phyloP scores from a whole-genome alignment of 495 filamentous ascomycete species.

The Aspergillus haitiensis region DNA sequence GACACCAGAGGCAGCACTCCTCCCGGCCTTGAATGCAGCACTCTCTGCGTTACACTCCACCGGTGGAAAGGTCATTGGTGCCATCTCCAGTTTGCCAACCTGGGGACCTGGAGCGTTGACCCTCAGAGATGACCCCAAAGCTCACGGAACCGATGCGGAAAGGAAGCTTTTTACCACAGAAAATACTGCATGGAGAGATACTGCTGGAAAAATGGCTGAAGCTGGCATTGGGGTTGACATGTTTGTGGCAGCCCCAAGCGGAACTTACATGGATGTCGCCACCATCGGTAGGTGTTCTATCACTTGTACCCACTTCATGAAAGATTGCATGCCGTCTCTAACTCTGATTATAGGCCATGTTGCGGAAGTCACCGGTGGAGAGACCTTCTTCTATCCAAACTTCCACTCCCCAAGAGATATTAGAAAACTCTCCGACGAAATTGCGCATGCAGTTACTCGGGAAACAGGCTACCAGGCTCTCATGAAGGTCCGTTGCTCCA shows the following conservation, averaged over 20 bases:
- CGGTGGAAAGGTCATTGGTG: slow-evolving; percentile 91
- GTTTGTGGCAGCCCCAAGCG: slow-evolving; percentile 86
- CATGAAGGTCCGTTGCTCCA: slow-evolving; percentile 98
- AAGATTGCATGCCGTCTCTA: neutral
- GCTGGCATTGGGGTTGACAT: slow-evolving; percentile 87
- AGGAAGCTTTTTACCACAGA: slow-evolving; percentile 91
- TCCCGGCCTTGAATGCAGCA: slow-evolving; percentile 81
- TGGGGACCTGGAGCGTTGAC: slow-evolving; percentile 84
- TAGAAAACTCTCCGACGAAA: slow-evolving; percentile 78
- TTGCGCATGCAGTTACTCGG: slow-evolving; percentile 82
- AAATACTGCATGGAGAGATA: slow-evolving; percentile 77
- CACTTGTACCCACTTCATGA: neutral
- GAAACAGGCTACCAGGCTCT: slow-evolving; percentile 95
- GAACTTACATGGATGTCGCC: slow-evolving; percentile 90
- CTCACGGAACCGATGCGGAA: slow-evolving; percentile 83
- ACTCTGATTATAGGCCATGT: slow-evolving; percentile 37
- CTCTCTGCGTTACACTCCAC: slow-evolving; percentile 77
- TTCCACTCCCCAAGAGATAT: slow-evolving; percentile 85
- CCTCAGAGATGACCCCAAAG: slow-evolving; percentile 82
- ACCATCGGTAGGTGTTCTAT: slow-evolving; percentile 70
- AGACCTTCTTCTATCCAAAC: slow-evolving; percentile 94
- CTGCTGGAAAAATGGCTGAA: slow-evolving; percentile 84
- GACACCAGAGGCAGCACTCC: slow-evolving; percentile 81
- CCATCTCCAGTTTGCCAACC: slow-evolving; percentile 78
- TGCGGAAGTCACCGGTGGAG: slow-evolving; percentile 71